Conservation (phyloP, 768 basidiomycete genomes). For the Cystofilobasidium macerans region DNA sequence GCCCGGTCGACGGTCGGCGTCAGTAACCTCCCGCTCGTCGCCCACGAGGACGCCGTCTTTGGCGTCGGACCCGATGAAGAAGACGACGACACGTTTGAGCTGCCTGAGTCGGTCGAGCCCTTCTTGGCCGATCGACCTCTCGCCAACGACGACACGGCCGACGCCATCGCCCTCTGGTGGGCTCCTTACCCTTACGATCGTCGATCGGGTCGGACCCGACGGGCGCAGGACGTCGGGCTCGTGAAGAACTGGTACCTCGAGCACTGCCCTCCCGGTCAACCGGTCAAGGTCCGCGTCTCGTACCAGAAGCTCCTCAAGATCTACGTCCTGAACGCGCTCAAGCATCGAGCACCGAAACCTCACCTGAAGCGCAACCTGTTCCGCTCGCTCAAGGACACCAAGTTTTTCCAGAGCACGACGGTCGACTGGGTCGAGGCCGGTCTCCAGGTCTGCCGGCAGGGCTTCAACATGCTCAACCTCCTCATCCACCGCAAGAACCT, state of each 20-base stretch:
- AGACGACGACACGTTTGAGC: conserved; percentile 67
- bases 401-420: conserved; percentile 97
- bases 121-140: conserved; percentile 54
- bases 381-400: conserved; percentile 74
- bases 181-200: conserved; percentile 91
- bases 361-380: conserved; percentile 98
- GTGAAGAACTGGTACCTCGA: conserved; percentile 99
- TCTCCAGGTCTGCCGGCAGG: conserved; percentile 93
- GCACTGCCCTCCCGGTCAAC: conserved; percentile 89
- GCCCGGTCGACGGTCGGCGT: conserved; percentile 64
- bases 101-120: conserved; percentile 64
- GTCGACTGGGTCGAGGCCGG: conserved; percentile 99
- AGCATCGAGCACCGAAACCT: conserved; percentile 78
- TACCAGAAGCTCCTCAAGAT: conserved; percentile 94
- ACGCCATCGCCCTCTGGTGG: conserved; percentile 97
- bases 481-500: conserved; percentile 87
- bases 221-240: conserved; percentile 88
- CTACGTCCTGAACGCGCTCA: conserved; percentile 87
- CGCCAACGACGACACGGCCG: conserved; percentile 84
- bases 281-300: conserved; percentile 96
- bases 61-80: conserved; percentile 61
- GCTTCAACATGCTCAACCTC: conserved; percentile 98
- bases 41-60: conserved; percentile 87
- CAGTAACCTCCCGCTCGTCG: conserved; percentile 67
- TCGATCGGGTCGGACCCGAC: conserved; percentile 79